phyloP scores from a whole-genome alignment of 2,329 filamentous ascomycete species.

The Trichophaea hybrida region DNA sequence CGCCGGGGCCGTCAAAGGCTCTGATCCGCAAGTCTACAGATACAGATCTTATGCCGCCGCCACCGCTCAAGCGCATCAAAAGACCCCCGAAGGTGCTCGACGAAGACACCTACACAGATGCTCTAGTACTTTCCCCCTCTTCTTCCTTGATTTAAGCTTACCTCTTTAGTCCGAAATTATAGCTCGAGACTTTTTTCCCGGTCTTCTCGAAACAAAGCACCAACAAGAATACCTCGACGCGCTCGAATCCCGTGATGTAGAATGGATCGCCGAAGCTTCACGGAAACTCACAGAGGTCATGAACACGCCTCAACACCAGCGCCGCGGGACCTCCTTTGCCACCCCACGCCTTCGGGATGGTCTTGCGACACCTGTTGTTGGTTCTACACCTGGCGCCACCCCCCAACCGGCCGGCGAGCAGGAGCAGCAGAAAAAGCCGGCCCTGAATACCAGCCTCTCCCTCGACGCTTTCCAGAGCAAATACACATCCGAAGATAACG shows the following conservation, averaged over 20 bases:
- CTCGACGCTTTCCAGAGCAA: slow-evolving; percentile 76
- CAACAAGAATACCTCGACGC: slow-evolving; percentile 90
- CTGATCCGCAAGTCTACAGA: slow-evolving; percentile 53
- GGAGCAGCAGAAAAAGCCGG: slow-evolving; percentile 30
- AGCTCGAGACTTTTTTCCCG: slow-evolving; percentile 90
- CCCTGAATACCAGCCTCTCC: slow-evolving; percentile 62
- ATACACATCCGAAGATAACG: slow-evolving; percentile 96
- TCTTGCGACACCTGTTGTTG: slow-evolving; percentile 50
- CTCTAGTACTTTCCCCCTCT: slow-evolving; percentile 37
- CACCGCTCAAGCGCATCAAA: slow-evolving; percentile 76
- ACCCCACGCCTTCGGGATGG: slow-evolving; percentile 14
- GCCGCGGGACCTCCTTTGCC: slow-evolving; percentile 24
- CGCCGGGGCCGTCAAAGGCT: slow-evolving; percentile 38
- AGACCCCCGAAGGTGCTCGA: slow-evolving; percentile 75
- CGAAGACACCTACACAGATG: slow-evolving; percentile 84
- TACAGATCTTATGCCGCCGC: slow-evolving; percentile 70
- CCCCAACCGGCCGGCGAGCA: slow-evolving; percentile 29
- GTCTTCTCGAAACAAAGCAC: slow-evolving; percentile 67
- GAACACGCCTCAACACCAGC: slow-evolving; percentile 51
- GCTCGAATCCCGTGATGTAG: slow-evolving; percentile 65
- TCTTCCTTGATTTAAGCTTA: neutral
- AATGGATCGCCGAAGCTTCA: slow-evolving; percentile 75
- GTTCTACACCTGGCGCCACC: slow-evolving; percentile 52
- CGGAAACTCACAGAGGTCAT: slow-evolving; percentile 60
- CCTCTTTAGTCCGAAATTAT: slow-evolving; percentile 61